These are phyloP conservation scores for Stagonosporopsis cucurbitacearum DNA, from an alignment of 2,329 filamentous ascomycete species.

Conservation along the genomic window DNA sequence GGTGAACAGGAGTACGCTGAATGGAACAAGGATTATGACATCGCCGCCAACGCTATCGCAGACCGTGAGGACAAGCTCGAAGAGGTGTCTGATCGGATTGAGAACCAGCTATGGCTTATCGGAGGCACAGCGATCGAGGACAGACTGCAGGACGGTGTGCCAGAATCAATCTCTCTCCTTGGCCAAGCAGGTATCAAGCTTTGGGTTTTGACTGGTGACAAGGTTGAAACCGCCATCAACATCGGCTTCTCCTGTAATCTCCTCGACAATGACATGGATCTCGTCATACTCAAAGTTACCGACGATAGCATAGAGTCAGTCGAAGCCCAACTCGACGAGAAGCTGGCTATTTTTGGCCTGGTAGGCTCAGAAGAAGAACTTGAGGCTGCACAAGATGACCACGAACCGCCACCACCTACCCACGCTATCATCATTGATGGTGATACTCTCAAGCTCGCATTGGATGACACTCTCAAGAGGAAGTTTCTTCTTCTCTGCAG, in stretches of 20 bases:
- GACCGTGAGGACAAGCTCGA: constrained; percentile 94
- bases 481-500: constrained; percentile 96
- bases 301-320: constrained; percentile 72
- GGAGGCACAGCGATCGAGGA: constrained; percentile 98
- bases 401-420: constrained; percentile 83
- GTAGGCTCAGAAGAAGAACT: constrained; percentile 88
- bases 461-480: constrained; percentile 82
- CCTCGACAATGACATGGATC: constrained; percentile 95
- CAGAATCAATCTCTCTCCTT: constrained; percentile 90
- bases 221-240: constrained; percentile 99
- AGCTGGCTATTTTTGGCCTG: constrained; percentile 75
- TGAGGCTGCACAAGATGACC: constrained; percentile 76
- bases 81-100: constrained; percentile 85
- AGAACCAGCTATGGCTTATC: constrained; percentile 84
- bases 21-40: constrained; percentile 88
- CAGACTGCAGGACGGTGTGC: constrained; percentile 93
- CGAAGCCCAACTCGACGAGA: constrained; percentile 74
- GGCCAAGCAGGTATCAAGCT: constrained; percentile 96
- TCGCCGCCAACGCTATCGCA: constrained; percentile 81
- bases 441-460: constrained; percentile 86
- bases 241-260: constrained; percentile 99
- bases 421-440: constrained; percentile 96
- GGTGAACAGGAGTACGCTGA: constrained; percentile 80
- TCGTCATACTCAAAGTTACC: constrained; percentile 85
- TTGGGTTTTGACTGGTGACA: constrained; percentile 98